Conservation (phyloP, 331 rosid species). For the Ulmus americana region DNA sequence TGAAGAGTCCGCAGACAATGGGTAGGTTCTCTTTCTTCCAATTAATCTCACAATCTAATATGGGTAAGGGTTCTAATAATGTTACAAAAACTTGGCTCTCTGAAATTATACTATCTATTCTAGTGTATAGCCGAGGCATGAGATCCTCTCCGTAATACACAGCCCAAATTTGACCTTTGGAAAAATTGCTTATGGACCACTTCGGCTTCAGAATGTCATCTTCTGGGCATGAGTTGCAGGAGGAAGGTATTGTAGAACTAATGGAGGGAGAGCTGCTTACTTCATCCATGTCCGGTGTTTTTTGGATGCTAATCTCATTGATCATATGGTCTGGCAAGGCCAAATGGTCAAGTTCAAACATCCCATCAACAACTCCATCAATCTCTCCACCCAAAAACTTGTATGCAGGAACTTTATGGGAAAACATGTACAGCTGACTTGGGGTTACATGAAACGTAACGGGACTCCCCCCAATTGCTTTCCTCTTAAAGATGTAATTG, state of each 20-base stretch:
- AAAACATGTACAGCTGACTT: conserved; percentile 18
- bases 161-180: conserved; percentile 20
- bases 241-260: background rate
- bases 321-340: conserved; percentile 15
- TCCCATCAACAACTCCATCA: conserved; percentile 9
- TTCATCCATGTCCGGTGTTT: background rate
- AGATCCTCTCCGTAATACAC: conserved; percentile 5
- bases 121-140: conserved; percentile 17
- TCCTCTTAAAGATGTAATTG: conserved; percentile 14
- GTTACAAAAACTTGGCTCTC: conserved; percentile 7
- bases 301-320: background rate
- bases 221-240: background rate
- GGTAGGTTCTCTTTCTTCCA: conserved; percentile 18
- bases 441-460: conserved; percentile 13
- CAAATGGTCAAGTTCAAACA: conserved; percentile 19
- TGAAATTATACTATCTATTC: conserved; percentile 10
- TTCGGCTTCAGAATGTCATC: background rate
- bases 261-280: too few relatives aligned
- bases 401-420: conserved; percentile 22
- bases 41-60: background rate
- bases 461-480: conserved; percentile 6
- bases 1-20: conserved; percentile 8
- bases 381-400: conserved; percentile 20
- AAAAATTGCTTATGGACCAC: conserved; percentile 12
- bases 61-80: conserved; percentile 6